Conservation (phyloP, 805 yeast species). For the Starmerella apicola region DNA sequence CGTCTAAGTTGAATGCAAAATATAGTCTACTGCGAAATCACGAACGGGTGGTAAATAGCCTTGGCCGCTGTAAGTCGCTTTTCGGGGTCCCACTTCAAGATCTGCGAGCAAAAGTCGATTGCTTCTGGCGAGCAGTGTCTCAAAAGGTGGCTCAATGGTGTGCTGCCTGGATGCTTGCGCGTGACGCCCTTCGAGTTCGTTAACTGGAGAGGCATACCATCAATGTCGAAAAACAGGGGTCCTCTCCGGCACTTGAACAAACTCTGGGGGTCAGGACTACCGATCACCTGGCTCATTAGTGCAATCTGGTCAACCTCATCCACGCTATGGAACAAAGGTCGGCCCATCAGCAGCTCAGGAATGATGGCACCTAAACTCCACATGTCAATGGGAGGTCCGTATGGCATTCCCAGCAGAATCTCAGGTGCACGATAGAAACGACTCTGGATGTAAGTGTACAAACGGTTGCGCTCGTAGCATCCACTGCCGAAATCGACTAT, state of each 20-base stretch:
- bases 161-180: constrained; percentile 16
- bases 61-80: constrained; percentile 30
- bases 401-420: constrained; percentile 76
- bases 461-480: constrained; percentile 51
- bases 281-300: constrained; percentile 79
- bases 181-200: constrained; percentile 13
- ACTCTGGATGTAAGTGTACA: constrained; percentile 90
- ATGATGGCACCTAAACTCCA: constrained; percentile 98
- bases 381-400: constrained; percentile 83
- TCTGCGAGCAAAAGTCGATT: constrained; percentile 38
- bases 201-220: constrained; percentile 25
- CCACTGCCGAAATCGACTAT: constrained; percentile 68
- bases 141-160: constrained; percentile 12
- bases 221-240: constrained; percentile 29
- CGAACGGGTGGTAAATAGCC: constrained; percentile 28
- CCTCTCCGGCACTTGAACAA: constrained; percentile 28
- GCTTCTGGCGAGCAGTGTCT: constrained; percentile 13
- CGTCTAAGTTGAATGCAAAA: neutral
- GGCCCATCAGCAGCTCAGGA: constrained; percentile 86
- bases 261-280: constrained; percentile 57
- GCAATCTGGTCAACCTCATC: constrained; percentile 79
- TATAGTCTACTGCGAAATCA: constrained; percentile 4
- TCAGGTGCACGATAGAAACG: constrained; percentile 96
- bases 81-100: constrained; percentile 64
- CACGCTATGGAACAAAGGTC: constrained; percentile 91